Evolutionary conservation across 2,329 filamentous ascomycete genomes (phyloP).

Genomic region (Xylaria sp.): DNA sequence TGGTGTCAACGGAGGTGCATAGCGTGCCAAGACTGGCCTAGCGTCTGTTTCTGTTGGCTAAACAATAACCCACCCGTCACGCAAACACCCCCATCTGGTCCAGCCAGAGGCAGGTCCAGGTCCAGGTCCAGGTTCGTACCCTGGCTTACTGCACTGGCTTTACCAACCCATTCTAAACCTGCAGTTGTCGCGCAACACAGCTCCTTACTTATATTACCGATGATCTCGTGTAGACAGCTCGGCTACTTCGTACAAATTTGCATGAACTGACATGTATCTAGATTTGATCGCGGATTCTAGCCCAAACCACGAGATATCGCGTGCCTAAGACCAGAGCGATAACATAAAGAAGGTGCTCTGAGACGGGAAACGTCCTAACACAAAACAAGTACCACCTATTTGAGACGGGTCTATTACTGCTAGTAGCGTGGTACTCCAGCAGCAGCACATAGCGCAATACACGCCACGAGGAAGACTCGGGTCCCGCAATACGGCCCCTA

Average conservation of each 20-base stretch:
- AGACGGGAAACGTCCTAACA: slow-evolving; percentile 35
- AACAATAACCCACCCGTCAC: slow-evolving; percentile 26
- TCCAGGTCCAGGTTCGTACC: slow-evolving; percentile 15
- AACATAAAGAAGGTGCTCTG: slow-evolving; percentile 17
- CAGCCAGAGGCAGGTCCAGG: slow-evolving; percentile 17
- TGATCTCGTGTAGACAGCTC: slow-evolving; percentile 25
- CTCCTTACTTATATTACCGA: slow-evolving; percentile 13
- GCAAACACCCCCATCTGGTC: slow-evolving; percentile 25
- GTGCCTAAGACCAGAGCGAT: slow-evolving; percentile 36
- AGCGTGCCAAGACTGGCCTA: slow-evolving; percentile 19
- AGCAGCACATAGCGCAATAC: slow-evolving; percentile 23
- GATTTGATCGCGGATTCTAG: slow-evolving; percentile 19
- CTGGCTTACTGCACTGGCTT: slow-evolving; percentile 4
- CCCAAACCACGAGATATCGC: slow-evolving; percentile 38
- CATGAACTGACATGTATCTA: slow-evolving; percentile 33
- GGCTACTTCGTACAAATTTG: slow-evolving; percentile 7
- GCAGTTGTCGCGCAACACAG: slow-evolving; percentile 20
- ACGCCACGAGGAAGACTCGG: slow-evolving; percentile 44
- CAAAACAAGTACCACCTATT: slow-evolving; percentile 43
- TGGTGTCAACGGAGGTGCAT: slow-evolving; percentile 36
- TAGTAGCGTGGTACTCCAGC: neutral
- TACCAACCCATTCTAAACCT: slow-evolving; percentile 12
- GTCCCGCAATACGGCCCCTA: slow-evolving; percentile 26
- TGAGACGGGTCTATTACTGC: neutral
- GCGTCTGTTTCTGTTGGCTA: slow-evolving; percentile 16